A percentile compares a stretch with the other conserved stretches of the same genome.
Conservation (phyloP, 768 basidiomycete genomes). For the Lentinus brumalis region DNA sequence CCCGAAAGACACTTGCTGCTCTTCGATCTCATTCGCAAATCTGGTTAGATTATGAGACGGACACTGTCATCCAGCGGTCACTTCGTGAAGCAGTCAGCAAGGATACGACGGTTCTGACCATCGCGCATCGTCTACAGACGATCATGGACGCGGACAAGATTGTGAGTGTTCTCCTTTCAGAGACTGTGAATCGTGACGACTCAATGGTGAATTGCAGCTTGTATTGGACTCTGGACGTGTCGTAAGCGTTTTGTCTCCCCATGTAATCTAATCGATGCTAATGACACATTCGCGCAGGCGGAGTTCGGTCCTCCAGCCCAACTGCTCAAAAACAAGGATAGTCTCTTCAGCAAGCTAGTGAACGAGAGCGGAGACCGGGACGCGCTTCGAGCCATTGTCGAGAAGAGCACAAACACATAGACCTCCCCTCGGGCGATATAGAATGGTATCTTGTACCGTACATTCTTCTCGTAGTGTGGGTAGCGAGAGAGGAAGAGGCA, state of each 20-base stretch:
- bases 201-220: conserved; percentile 27
- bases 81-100: conserved; percentile 39
- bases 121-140: conserved; percentile 44
- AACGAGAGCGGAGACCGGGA: conserved; percentile 58
- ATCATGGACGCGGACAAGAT: conserved; percentile 62
- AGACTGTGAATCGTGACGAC: background rate
- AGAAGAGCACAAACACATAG: too few relatives aligned
- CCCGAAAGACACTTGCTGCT: background rate
- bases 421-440: too few relatives aligned
- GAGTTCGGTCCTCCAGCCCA: conserved; percentile 55
- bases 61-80: conserved; percentile 45
- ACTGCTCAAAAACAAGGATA: conserved; percentile 52
- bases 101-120: conserved; percentile 46
- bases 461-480: too few relatives aligned
- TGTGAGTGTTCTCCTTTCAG: conserved; percentile 27
- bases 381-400: too few relatives aligned
- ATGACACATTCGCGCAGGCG: conserved; percentile 23
- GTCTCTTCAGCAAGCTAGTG: conserved; percentile 53
- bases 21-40: background rate
- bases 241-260: conserved; percentile 29
- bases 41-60: conserved; percentile 43
- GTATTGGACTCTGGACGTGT: conserved; percentile 45
- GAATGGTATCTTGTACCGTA: too few relatives aligned
- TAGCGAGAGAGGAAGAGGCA: too few relatives aligned
- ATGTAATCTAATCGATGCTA: background rate